Conservation (phyloP, 768 basidiomycete genomes). For the Calocybe gangraenosa region DNA sequence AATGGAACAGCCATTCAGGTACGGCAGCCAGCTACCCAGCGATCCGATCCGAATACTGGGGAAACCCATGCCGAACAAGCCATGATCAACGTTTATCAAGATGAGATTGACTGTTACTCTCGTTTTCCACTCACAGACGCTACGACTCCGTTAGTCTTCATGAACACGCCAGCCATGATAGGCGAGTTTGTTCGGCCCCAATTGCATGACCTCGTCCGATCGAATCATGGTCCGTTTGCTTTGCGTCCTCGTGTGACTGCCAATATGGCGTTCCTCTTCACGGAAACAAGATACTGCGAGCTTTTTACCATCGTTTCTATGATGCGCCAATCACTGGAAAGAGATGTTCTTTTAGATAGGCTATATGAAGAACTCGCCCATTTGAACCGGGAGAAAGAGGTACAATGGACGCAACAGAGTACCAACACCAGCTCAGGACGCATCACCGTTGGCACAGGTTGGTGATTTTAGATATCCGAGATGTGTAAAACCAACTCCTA, state of each 20-base stretch:
- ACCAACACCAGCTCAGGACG: not conserved
- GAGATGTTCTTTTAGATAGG: conserved; percentile 3
- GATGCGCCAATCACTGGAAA: not conserved
- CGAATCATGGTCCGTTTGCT: conserved; percentile 5
- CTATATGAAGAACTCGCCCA: conserved; percentile 5
- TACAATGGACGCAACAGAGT: conserved; percentile 17
- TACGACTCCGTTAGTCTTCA: conserved; percentile 10
- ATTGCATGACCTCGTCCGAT: not conserved
- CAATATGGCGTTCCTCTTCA: conserved; percentile 5
- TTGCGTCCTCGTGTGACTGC: conserved; percentile 1
- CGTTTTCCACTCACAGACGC: not conserved
- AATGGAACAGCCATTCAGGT: not conserved
- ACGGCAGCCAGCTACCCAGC: not conserved
- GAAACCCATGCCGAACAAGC: not conserved
- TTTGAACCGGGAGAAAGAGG: conserved; percentile 13
- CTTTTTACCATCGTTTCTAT: conserved; percentile 4
- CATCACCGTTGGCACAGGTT: conserved; percentile 15
- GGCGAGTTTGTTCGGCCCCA: conserved; percentile 2
- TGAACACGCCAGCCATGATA: conserved; percentile 6
- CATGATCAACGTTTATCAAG: not conserved
- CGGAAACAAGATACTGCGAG: conserved; percentile 5
- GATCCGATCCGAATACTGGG: not conserved
- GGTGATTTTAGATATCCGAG: not conserved
- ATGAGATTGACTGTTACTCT: not conserved
- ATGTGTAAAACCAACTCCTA: not conserved